Evolutionary conservation across 2,329 filamentous ascomycete species (phyloP).

Genomic region (Chaetomium olivaceum): DNA sequence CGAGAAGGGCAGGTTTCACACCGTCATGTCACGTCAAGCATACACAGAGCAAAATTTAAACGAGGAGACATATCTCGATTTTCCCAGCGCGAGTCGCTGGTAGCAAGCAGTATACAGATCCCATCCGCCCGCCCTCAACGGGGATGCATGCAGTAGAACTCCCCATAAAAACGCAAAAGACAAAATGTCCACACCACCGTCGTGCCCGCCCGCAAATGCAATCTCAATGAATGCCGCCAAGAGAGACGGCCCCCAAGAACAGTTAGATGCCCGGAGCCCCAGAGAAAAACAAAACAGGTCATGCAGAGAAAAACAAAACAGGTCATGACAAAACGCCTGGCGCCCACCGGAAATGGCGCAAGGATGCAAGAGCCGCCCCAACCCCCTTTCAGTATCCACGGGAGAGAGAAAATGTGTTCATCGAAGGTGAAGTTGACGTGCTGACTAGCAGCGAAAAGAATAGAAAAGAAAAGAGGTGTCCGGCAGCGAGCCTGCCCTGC

Average conservation of each 20-base stretch:
- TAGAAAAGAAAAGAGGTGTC: background rate
- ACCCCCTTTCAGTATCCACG: background rate
- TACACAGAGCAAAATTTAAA: background rate
- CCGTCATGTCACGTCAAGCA: background rate
- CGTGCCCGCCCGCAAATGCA: conserved; percentile 7
- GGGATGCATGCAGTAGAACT: background rate
- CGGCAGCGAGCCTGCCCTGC: conserved; percentile 2
- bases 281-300: background rate
- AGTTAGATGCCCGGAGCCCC: background rate
- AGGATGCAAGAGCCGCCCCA: background rate
- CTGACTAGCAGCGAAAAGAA: conserved; percentile 7
- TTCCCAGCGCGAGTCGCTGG: conserved; percentile 8
- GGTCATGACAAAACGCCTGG: background rate
- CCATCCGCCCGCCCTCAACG: background rate
- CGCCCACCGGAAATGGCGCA: background rate
- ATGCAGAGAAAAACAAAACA: background rate
- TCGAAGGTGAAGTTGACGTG: background rate
- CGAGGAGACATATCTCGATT: background rate
- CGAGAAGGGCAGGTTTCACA: background rate
- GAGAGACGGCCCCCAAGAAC: background rate
- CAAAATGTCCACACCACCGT: background rate
- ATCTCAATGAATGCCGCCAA: background rate
- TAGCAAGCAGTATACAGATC: background rate
- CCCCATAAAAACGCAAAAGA: background rate
- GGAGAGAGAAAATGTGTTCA: background rate